Evolutionary conservation across 352 stramenopile species (phyloP).

Genomic region (Aphanomyces invadans): DNA sequence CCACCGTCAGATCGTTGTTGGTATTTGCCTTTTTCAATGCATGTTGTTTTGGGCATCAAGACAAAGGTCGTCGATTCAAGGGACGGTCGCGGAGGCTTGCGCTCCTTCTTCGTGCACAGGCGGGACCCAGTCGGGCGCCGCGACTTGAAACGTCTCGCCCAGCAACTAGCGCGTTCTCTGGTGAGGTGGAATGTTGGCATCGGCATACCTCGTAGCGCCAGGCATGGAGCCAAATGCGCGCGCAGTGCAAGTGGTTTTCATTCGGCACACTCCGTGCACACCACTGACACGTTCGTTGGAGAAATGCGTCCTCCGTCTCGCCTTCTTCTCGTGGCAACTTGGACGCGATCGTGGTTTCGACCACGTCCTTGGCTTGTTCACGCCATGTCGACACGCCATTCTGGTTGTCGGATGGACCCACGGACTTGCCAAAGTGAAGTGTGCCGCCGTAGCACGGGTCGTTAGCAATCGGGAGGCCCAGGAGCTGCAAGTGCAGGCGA

Average conservation of each 20-base stretch:
- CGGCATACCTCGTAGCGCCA: conserved; percentile 74
- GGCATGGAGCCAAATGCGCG: conserved; percentile 80
- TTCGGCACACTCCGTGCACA: conserved; percentile 43
- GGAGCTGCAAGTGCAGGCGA: conserved; percentile 91
- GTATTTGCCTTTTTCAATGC: too few species aligned
- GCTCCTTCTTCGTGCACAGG: not conserved
- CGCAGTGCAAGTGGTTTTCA: conserved; percentile 77
- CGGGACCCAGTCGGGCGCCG: conserved; percentile 52
- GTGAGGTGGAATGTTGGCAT: not conserved
- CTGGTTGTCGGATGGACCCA: conserved; percentile 35
- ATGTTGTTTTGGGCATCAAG: too few species aligned
- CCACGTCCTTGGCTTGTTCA: conserved; percentile 24
- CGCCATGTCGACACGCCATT: conserved; percentile 28
- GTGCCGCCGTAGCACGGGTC: conserved; percentile 95
- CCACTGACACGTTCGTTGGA: conserved; percentile 69
- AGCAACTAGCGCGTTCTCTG: conserved; percentile 39
- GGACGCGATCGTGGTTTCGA: conserved; percentile 44
- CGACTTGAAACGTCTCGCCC: conserved; percentile 48
- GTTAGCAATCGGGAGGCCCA: conserved; percentile 93
- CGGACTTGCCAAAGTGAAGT: conserved; percentile 75
- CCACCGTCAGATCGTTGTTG: too few species aligned
- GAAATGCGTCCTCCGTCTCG: conserved; percentile 67
- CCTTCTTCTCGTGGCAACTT: conserved; percentile 39
- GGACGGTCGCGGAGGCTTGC: too few species aligned
- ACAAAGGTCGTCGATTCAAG: too few species aligned